Base-by-base conservation (phyloP, 106 monocot genomes). In the Chionographis japonica region DNA sequence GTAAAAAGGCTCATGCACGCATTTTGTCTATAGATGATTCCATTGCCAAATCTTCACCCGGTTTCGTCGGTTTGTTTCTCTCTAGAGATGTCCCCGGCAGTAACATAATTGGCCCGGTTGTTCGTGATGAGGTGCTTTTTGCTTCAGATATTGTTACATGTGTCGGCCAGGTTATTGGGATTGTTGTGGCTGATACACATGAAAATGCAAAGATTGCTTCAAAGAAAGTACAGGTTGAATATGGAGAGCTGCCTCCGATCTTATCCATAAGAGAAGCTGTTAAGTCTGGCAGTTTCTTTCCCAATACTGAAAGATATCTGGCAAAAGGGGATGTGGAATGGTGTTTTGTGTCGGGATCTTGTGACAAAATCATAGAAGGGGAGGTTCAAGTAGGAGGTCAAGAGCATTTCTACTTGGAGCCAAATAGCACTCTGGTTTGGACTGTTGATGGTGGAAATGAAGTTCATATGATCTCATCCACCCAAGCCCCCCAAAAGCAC, bases 391-490 rank as follows among this genome's bases (percentile, higher is more conserved):
- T 93, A 54, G 98, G 98, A 65, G 98, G 98, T 60, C 98, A 98
- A 60, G 98, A 98, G 66, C 98, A 98, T 75, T 98, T 98, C 39
- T 98, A 98, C 56, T 81, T 98, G 93, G 98, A 98, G 65, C 86
- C 98, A 42, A 73, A 98, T 67, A 53, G 87, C 75, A 85, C 72
- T 74, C 61, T 98, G 56, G 72, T 98, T 68, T 98, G 98, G 98
- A 78, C 98, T 55, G 87, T 93, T 58, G 98, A 98, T 83, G 81
- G 87, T 60, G 98, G 98, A 69, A 87, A 93, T 79, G 98, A 98
- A 83, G 83, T 98, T 65, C 98, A 98, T 77, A 85, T 98, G 98
- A 75, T 98, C 70, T 90, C 93, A n/a, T 93, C 93, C 16, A 98
- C 98, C 70, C 98, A 98, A 75, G 68, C 82, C 16, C 98, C 93